A percentile compares a stretch with the other conserved stretches of the same genome.
These are phyloP conservation scores for Astrothelium subdiscretum DNA, from an alignment of 495 filamentous ascomycete species.

Conservation along the genomic window DNA sequence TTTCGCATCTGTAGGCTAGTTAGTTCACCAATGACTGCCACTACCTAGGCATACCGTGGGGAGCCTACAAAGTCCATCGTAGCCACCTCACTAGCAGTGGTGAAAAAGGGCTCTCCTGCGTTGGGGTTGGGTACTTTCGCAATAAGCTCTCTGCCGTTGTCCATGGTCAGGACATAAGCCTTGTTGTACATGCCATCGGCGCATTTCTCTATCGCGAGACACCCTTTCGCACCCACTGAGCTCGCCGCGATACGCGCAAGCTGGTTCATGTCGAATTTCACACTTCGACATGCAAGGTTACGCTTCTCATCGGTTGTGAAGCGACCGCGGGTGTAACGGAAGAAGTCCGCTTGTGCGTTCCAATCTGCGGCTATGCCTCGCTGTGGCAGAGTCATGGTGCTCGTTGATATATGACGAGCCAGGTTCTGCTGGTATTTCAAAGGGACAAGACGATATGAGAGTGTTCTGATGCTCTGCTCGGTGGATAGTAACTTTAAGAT, in stretches of 20 bases:
- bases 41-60: not conserved
- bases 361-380: slow-evolving; percentile 18
- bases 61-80: slow-evolving; percentile 1
- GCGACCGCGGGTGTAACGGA: not conserved
- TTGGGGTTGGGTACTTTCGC: slow-evolving; percentile 12
- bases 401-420: not conserved
- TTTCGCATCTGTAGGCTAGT: not conserved
- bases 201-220: not conserved
- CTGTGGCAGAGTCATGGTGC: not conserved
- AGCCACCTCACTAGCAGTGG: slow-evolving; percentile 7
- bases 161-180: slow-evolving; percentile 11
- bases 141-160: slow-evolving; percentile 6
- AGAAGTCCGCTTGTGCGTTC: slow-evolving; percentile 12
- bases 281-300: not conserved
- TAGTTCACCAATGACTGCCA: not conserved
- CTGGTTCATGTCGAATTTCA: not conserved
- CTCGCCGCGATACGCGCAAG: not conserved
- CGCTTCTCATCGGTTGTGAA: not conserved
- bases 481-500: not conserved
- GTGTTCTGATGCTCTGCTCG: not conserved
- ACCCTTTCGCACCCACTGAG: not conserved
- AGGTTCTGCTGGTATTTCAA: not conserved
- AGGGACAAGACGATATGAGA: not conserved
- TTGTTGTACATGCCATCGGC: slow-evolving; percentile 11
- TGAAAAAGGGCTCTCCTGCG: slow-evolving; percentile 3